Base-by-base conservation (phyloP, 1,139 yeast species). In the Magnusiomyces suaveolens region DNA sequence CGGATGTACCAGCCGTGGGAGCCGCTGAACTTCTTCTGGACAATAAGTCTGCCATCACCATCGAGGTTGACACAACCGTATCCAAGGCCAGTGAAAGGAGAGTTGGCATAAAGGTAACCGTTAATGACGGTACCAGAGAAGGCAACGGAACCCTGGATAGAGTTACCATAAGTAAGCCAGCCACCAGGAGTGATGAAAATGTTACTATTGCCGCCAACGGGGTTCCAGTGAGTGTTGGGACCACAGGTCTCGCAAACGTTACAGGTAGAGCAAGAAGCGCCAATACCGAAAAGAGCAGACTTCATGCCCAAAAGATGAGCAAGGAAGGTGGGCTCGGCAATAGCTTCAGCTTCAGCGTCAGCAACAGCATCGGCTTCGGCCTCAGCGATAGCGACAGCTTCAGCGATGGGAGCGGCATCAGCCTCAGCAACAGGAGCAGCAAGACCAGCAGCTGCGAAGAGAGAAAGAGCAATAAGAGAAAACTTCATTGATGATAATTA, bases 41-140 rank as follows among this genome's bases (percentile, higher is more conserved):
- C 29, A 24, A 24, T 24, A 46, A 48, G 23, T 38, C 25, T 14
- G 23, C 43, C 29, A 16, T 23, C 14, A 24, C 3, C 10, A 21
- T 39, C 39, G 51, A 23, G 32, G 32, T 43, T 43, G n/a, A 43
- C 47, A 23, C 32, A 16, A 43, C 47, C 47, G 24, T 23, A 14
- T 14, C 47, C 47, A 12, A 12, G 10, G 18, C 47, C 32, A 43
- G 24, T 14, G 32, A 23, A 23, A 16, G 41, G 41, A 8, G 10
- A 3, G 41, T 36, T 36, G 41, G 18, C 41, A n/a, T 36, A 36
- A 21, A 43, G 32, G 3, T 16, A 16, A 26, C 47, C 47, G 32
- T 43, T 24, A 24, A 24, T 20, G 18, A 43, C 16, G 32, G 29
- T 21, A 24, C 47, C 47, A 16, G 29, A 6, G 32, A 43, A 43